A percentile compares a stretch with the other conserved stretches of the same genome.
Evolutionary conservation across 1,139 yeast species (phyloP).

Genomic region (Hanseniaspora sp.): DNA sequence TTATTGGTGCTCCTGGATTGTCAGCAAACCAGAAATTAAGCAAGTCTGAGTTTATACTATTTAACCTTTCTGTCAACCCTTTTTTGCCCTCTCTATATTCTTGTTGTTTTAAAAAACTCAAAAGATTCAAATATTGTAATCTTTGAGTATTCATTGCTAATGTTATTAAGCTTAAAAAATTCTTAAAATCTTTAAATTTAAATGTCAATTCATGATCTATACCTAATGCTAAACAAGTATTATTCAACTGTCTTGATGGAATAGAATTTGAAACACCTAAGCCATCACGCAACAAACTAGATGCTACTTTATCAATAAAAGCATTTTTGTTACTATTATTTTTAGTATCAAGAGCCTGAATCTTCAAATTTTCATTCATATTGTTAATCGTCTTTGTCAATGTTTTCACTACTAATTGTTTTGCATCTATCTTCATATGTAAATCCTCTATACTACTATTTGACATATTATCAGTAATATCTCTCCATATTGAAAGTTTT

Average conservation of each 20-base stretch:
- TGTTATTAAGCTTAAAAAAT: constrained; percentile 35
- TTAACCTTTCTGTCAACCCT: constrained; percentile 6
- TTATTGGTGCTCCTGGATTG: constrained; percentile 16
- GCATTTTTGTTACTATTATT: constrained; percentile 49
- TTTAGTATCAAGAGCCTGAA: constrained; percentile 35
- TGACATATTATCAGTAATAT: constrained; percentile 14
- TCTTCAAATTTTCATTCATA: constrained; percentile 36
- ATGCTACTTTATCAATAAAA: constrained; percentile 33
- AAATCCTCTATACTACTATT: constrained; percentile 15
- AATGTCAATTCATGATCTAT: constrained; percentile 30
- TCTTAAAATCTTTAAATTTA: constrained; percentile 44
- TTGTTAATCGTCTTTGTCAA: constrained; percentile 36
- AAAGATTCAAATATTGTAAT: constrained; percentile 16
- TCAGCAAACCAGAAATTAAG: constrained; percentile 16
- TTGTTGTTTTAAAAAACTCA: constrained; percentile 8
- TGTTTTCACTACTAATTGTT: constrained; percentile 26
- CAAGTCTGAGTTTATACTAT: neutral
- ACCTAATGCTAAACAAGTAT: constrained; percentile 26
- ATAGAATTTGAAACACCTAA: constrained; percentile 46
- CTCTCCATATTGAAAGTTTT: constrained; percentile 13
- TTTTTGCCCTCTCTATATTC: constrained; percentile 14
- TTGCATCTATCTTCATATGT: constrained; percentile 18
- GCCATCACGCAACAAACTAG: constrained; percentile 44
- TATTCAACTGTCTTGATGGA: constrained; percentile 37
- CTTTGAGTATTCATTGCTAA: constrained; percentile 15